Base-by-base conservation (phyloP, 805 yeast species). In the Suhomyces xylopsoci region DNA sequence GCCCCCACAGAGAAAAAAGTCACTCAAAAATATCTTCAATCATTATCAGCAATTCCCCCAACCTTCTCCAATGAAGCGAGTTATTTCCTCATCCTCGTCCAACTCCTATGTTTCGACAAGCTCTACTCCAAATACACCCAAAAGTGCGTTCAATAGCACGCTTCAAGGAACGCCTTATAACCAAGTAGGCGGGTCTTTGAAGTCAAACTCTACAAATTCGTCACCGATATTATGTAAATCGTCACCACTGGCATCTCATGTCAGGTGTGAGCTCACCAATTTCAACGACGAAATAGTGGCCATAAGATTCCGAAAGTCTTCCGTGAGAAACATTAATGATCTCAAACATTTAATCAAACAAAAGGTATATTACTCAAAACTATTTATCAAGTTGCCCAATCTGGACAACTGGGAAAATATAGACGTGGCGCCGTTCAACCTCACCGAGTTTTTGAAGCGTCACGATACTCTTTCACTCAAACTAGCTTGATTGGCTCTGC, bases 191-290 rank as follows among this genome's bases (percentile, higher is more conserved):
- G 24, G 42, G 24, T 26, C 50, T 9, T 28, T 42, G 19, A 51
- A 36, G 8, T 43, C 49, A 10, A 25, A 14, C 15, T 46, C 48
- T 8, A 38, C 52, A 32, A 47, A 44, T 36, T 47, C 53, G 17
- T 49, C 53, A 15, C 60, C 60, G 5, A n/a, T 48, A 19, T 40
- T 51, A 19, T 48, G 55, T 10, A 46, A 50, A 10, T 30, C 58
- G 28, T 17, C 20, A 7, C 49, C 40, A 41, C 47, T 47, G 25
- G 48, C 14, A 26, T 32, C 51, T 7, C 55, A 51, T 32, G 56
- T 67, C 43, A 63, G 66, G 52, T 69, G 72, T 55, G 69, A 67
- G 50, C 62, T 71, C 43, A 60, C 64, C 40, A 63, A 66, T 7
- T 61, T 52, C 32, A 60, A 64, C 19, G 58, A 62, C 49, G 73